These are phyloP conservation scores for Rugiboletus extremiorientalis DNA, from an alignment of 1,284 basidiomycete species.

Conservation along the genomic window DNA sequence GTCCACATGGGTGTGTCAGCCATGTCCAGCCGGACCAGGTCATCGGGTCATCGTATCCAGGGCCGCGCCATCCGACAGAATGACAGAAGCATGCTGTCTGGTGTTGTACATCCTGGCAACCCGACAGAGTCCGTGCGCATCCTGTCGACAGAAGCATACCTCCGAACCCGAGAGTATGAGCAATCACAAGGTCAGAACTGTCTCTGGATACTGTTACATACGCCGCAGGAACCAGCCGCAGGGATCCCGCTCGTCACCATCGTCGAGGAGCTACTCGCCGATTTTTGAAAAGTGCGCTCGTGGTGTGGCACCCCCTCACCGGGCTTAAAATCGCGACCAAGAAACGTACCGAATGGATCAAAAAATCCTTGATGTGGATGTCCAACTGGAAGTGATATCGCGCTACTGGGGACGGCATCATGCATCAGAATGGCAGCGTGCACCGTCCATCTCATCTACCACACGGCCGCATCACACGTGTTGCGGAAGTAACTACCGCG, in stretches of 20 bases:
- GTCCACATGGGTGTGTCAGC: no score
- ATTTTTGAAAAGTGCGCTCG: no score
- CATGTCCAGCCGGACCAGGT: not conserved
- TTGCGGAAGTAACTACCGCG: not conserved
- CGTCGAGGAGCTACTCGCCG: no score
- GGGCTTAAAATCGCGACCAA: not conserved
- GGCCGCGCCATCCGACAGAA: not conserved
- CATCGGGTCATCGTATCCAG: not conserved
- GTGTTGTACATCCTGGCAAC: no score
- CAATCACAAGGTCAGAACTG: not conserved
- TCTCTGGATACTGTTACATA: not conserved
- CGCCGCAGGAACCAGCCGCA: not conserved
- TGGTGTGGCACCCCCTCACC: no score
- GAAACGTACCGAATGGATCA: not conserved
- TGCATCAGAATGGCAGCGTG: not conserved
- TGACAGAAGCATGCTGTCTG: not conserved
- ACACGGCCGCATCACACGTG: not conserved
- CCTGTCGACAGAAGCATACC: no score
- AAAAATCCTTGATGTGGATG: not conserved
- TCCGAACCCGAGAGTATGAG: not conserved
- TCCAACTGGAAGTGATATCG: not conserved
- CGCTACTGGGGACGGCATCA: not conserved
- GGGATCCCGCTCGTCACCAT: not conserved
- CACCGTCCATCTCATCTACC: not conserved
- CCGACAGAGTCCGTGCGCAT: not conserved